These are phyloP conservation scores for Phytophthora pistaciae DNA, from an alignment of 352 stramenopile species.

Conservation along the genomic window DNA sequence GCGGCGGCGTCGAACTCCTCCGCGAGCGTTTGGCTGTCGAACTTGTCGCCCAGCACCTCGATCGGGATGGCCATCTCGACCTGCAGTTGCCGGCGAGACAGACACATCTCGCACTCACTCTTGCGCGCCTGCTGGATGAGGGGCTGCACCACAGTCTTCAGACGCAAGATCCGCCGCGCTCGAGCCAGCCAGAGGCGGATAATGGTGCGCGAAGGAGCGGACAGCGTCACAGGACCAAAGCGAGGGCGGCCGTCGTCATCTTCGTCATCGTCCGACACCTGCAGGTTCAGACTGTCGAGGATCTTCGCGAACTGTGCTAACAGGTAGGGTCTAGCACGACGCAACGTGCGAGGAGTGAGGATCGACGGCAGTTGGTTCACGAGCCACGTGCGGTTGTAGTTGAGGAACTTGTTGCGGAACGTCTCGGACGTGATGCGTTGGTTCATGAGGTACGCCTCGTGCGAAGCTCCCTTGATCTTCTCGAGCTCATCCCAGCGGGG, in stretches of 20 bases:
- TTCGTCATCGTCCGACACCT: conserved; percentile 95
- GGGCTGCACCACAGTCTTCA: conserved; percentile 92
- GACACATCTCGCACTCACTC: conserved; percentile 95
- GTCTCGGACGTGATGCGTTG: conserved; percentile 96
- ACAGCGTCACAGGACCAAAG: conserved; percentile 94
- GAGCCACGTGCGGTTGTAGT: conserved; percentile 98
- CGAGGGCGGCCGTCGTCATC: conserved; percentile 76
- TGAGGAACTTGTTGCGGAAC: conserved; percentile 98
- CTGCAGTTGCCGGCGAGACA: conserved; percentile 94
- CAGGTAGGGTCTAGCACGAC: conserved; percentile 93
- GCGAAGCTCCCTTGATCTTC: conserved; percentile 93
- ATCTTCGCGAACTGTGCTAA: conserved; percentile 97
- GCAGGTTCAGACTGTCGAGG: conserved; percentile 94
- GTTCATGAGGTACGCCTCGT: conserved; percentile 98
- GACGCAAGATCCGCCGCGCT: conserved; percentile 80
- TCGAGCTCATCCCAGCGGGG: conserved; percentile 94
- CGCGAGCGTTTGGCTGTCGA: conserved; percentile 85
- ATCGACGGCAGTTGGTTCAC: conserved; percentile 96
- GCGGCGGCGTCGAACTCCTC: conserved; percentile 94
- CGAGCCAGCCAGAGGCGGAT: conserved; percentile 93
- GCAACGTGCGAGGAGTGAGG: conserved; percentile 94
- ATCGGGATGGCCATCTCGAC: conserved; percentile 94
- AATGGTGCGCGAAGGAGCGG: conserved; percentile 91
- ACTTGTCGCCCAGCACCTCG: conserved; percentile 94
- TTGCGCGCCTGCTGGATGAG: conserved; percentile 93